Conservation (phyloP, 139 green algal species). For the Micractinium sp. region DNA sequence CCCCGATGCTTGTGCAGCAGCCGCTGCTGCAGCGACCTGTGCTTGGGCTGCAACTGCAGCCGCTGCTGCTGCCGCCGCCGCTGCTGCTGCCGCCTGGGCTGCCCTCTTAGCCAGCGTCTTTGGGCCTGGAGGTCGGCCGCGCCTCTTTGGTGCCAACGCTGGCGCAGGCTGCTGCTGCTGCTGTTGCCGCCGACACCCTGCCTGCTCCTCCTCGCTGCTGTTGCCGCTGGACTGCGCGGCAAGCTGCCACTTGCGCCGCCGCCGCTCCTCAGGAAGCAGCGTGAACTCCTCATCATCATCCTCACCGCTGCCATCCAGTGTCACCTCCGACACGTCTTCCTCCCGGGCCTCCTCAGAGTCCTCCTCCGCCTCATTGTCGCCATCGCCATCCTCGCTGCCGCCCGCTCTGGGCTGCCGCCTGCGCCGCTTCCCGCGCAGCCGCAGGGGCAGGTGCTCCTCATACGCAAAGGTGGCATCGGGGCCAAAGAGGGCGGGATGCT, state of each 20-base stretch:
- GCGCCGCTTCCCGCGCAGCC: too few species aligned
- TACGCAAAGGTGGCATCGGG: too few species aligned
- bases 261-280: too few species aligned
- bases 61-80: background rate
- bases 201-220: too few species aligned
- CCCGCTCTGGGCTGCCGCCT: too few species aligned
- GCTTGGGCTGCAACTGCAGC: background rate
- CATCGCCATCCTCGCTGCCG: background rate
- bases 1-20: background rate
- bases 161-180: background rate
- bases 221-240: too few species aligned
- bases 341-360: background rate
- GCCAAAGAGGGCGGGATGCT: background rate
- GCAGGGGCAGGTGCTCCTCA: too few species aligned
- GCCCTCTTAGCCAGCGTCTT: background rate
- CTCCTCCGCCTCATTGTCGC: background rate
- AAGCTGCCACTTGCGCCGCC: background rate
- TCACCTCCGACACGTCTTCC: too few species aligned
- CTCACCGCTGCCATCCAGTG: too few species aligned
- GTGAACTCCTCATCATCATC: too few species aligned
- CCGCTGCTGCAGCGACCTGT: background rate
- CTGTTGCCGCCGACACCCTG: background rate
- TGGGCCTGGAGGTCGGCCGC: too few species aligned
- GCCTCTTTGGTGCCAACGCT: background rate
- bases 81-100: background rate